These are phyloP conservation scores for Penicillium lagena DNA, from an alignment of 495 filamentous ascomycete genomes.

Conservation along the genomic window DNA sequence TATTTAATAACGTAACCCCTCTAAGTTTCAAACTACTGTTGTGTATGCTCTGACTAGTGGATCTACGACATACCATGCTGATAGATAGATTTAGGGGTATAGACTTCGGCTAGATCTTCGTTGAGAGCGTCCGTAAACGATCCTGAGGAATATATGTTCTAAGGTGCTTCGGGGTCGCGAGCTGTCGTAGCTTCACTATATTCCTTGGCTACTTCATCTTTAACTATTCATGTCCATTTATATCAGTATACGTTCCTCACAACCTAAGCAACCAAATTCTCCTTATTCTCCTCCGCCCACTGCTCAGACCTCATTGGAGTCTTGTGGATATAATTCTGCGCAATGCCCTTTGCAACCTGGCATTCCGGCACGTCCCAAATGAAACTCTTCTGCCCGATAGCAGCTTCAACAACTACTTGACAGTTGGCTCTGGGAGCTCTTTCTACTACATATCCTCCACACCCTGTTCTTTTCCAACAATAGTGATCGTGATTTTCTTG, in stretches of 20 bases:
- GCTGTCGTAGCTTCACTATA: background rate
- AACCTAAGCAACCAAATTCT: background rate
- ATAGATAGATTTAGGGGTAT: too few species aligned
- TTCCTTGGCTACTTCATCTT: background rate
- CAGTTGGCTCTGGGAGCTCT: background rate
- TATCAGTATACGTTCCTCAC: background rate
- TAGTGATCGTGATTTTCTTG: conserved; percentile 3
- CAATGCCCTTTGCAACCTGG: background rate
- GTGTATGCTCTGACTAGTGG: too few species aligned
- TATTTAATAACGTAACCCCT: too few species aligned
- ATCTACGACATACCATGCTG: too few species aligned
- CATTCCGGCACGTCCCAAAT: background rate
- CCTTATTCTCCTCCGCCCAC: conserved; percentile 37
- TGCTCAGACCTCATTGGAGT: conserved; percentile 36
- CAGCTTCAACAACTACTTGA: conserved; percentile 1
- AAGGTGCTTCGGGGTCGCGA: too few species aligned
- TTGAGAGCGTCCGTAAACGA: too few species aligned
- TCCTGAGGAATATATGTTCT: too few species aligned
- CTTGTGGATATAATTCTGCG: conserved; percentile 8
- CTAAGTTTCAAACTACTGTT: too few species aligned
- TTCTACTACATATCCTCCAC: background rate
- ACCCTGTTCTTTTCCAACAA: conserved; percentile 1
- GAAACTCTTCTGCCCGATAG: background rate
- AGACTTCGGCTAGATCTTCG: too few species aligned
- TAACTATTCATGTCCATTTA: background rate